Conservation (phyloP, 176 grass and related monocot species). For the Alloteropsis semialata region DNA sequence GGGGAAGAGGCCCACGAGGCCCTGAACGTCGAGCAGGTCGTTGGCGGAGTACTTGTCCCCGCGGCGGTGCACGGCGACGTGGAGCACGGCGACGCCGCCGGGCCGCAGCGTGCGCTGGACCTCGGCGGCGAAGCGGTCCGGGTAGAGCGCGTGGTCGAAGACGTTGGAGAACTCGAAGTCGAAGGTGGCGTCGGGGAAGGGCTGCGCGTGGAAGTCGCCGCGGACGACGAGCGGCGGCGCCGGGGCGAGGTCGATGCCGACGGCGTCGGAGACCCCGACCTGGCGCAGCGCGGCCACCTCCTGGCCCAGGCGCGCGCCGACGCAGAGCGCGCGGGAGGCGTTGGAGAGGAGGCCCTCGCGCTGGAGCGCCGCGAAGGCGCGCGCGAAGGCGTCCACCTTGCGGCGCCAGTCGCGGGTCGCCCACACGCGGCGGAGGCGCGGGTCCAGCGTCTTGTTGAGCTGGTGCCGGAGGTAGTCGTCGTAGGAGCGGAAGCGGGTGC, state of each 20-base stretch:
- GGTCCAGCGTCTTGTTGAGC: slow-evolving; percentile 93
- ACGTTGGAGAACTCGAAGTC: slow-evolving; percentile 99
- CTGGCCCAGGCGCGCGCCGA: slow-evolving; percentile 78
- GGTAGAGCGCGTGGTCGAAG: slow-evolving; percentile 92
- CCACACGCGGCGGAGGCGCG: slow-evolving; percentile 81
- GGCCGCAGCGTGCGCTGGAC: slow-evolving; percentile 76
- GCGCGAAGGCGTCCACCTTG: slow-evolving; percentile 67
- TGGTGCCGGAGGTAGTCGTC: slow-evolving; percentile 89
- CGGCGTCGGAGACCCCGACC: slow-evolving; percentile 44
- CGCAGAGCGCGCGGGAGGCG: slow-evolving; percentile 69
- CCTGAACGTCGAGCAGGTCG: slow-evolving; percentile 59
- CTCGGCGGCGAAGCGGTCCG: slow-evolving; percentile 67
- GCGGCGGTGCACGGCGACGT: slow-evolving; percentile 69
- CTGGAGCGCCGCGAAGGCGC: slow-evolving; percentile 42
- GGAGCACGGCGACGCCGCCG: slow-evolving; percentile 67
- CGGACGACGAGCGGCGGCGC: slow-evolving; percentile 64
- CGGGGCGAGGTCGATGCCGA: slow-evolving; percentile 83
- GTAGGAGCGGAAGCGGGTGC: slow-evolving; percentile 56
- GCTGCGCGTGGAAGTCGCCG: slow-evolving; percentile 88
- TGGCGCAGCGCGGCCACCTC: slow-evolving; percentile 63
- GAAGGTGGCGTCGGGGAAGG: slow-evolving; percentile 55
- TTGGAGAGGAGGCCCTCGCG: slow-evolving; percentile 50
- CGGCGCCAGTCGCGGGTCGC: slow-evolving; percentile 89
- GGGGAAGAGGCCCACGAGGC: slow-evolving; percentile 54
- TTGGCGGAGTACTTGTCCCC: slow-evolving; percentile 96